Percentiles rank a stretch among this genome's conserved stretches.
Evolutionary conservation across 257 asterid species (phyloP).

Genomic region (Plantago ovata): DNA sequence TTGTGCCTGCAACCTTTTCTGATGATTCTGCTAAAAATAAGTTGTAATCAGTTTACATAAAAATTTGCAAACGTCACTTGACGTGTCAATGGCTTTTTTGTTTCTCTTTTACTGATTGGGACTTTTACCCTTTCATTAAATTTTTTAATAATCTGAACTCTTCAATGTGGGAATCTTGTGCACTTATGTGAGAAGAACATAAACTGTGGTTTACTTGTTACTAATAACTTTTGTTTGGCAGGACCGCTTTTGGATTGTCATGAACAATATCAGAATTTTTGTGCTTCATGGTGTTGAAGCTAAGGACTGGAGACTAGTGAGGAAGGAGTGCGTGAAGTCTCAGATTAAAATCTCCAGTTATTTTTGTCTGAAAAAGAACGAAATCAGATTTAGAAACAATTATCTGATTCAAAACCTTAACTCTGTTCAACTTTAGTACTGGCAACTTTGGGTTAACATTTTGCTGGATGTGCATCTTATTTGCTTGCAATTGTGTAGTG

Average conservation of each 20-base stretch:
- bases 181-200: too few relatives aligned
- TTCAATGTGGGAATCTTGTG: too few relatives aligned
- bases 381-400: slow-evolving; percentile 10
- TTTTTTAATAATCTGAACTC: too few relatives aligned
- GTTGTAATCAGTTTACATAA: too few relatives aligned
- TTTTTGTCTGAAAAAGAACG: slow-evolving; percentile 12
- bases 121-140: neutral
- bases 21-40: too few relatives aligned
- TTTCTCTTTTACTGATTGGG: neutral
- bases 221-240: slow-evolving; percentile 17
- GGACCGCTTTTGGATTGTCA: slow-evolving; percentile 19
- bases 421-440: slow-evolving; percentile 11
- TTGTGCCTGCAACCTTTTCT: too few relatives aligned
- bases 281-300: slow-evolving; percentile 2
- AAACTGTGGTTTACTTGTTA: too few relatives aligned
- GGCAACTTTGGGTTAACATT: neutral
- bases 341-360: slow-evolving; percentile 25
- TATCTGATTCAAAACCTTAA: slow-evolving; percentile 16
- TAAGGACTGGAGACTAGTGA: slow-evolving; percentile 23
- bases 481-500: neutral
- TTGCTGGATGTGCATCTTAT: slow-evolving; percentile 5
- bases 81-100: neutral
- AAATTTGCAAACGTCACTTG: too few relatives aligned
- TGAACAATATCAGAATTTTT: slow-evolving; percentile 6
- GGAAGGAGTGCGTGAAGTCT: slow-evolving; percentile 17